phyloP scores from a whole-genome alignment of 2,329 filamentous ascomycete species.

The Tolypocladium endophyticum region DNA sequence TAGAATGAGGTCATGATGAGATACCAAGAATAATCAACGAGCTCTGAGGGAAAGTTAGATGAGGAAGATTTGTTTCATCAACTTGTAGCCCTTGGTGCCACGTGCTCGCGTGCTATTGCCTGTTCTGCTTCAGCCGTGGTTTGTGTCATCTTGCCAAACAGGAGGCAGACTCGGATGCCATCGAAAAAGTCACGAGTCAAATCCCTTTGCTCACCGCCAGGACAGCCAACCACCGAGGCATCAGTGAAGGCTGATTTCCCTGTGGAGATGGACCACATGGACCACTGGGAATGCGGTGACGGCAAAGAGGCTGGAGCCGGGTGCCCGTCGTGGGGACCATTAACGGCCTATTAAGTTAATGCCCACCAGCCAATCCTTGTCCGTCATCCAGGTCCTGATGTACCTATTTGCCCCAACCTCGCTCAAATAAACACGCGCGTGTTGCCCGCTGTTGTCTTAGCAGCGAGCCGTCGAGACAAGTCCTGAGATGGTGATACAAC shows the following conservation, averaged over 20 bases:
- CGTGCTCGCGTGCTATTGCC: background rate
- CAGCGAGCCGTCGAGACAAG: background rate
- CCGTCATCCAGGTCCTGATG: background rate
- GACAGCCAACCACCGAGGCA: background rate
- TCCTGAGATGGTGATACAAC: background rate
- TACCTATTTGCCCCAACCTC: background rate
- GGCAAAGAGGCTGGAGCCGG: background rate
- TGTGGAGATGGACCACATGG: background rate
- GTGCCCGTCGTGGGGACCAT: background rate
- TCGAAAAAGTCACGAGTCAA: too few relatives aligned
- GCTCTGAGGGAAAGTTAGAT: background rate
- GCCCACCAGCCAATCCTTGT: background rate
- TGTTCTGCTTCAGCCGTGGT: background rate
- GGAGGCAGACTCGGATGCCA: background rate
- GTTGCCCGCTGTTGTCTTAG: background rate
- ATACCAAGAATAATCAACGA: constrained; percentile 3
- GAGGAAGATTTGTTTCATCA: background rate
- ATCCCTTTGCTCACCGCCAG: background rate
- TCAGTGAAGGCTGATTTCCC: background rate
- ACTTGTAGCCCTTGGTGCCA: too few relatives aligned
- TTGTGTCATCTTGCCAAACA: background rate
- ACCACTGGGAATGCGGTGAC: background rate
- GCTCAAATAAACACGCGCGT: background rate
- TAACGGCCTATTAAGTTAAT: background rate
- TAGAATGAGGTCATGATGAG: constrained; percentile 2